Evolutionary conservation across 495 filamentous ascomycete species (phyloP).

Genomic region (Penicillium coprophilum): DNA sequence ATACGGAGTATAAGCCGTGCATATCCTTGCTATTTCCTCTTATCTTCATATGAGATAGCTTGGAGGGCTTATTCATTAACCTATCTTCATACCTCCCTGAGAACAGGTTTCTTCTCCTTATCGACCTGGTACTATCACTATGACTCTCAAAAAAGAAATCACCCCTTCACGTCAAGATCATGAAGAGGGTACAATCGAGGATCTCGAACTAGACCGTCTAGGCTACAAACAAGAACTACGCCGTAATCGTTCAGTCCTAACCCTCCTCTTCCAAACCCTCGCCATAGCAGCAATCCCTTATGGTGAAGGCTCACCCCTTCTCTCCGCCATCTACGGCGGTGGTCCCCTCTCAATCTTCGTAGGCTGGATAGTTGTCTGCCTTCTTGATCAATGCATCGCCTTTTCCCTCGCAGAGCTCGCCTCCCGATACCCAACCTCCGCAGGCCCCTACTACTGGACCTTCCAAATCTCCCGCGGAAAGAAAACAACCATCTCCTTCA

Average conservation of each 20-base stretch:
- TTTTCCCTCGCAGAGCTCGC: constrained; percentile 49
- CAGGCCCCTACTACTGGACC: constrained; percentile 53
- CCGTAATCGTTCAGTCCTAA: constrained; percentile 40
- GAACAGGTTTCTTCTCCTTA: neutral
- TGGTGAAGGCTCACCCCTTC: constrained; percentile 46
- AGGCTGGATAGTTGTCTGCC: constrained; percentile 42
- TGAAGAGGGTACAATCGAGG: constrained; percentile 19
- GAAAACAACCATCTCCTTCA: constrained; percentile 55
- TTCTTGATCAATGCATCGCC: constrained; percentile 42
- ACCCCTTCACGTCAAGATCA: constrained; percentile 3
- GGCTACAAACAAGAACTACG: constrained; percentile 42
- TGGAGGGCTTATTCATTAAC: neutral
- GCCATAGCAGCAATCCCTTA: constrained; percentile 49
- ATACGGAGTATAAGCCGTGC: neutral
- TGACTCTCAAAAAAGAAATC: neutral
- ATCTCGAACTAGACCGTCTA: constrained; percentile 31
- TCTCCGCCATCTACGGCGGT: constrained; percentile 45
- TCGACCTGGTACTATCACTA: neutral
- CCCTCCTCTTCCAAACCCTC: constrained; percentile 38
- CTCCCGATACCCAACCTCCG: constrained; percentile 50
- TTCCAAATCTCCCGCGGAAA: constrained; percentile 37
- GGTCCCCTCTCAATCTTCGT: constrained; percentile 44
- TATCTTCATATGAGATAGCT: neutral
- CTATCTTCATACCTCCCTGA: neutral
- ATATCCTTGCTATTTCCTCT: neutral